Evolutionary conservation across 2,329 filamentous ascomycete genomes (phyloP).

Genomic region (Parasarocladium wereldwijsianum): DNA sequence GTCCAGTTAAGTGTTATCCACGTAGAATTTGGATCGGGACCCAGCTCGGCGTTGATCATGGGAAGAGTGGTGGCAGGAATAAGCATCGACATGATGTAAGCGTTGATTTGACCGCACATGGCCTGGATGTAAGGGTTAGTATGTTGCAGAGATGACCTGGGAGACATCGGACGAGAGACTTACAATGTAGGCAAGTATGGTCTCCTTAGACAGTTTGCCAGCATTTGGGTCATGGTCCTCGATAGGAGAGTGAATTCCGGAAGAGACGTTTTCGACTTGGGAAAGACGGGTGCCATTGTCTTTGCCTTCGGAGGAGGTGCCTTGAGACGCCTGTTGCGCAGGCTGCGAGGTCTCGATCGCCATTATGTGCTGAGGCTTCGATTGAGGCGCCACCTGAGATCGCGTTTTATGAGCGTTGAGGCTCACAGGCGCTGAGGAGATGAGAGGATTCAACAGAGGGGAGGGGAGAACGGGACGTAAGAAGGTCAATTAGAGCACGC

Average conservation of each 20-base stretch:
- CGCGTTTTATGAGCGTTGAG: no score
- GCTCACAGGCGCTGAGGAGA: no score
- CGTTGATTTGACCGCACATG: conserved; percentile 11
- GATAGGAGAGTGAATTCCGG: conserved; percentile 1
- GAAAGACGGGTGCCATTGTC: conserved; percentile 6
- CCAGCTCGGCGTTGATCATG: conserved; percentile 19
- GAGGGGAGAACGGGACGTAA: no score
- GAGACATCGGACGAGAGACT: not conserved
- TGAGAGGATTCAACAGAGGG: no score
- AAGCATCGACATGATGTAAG: conserved; percentile 20
- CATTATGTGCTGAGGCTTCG: no score
- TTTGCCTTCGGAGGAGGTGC: conserved; percentile 1
- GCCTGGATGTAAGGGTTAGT: conserved; percentile 2
- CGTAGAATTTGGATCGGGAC: conserved; percentile 17
- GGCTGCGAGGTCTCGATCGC: conserved; percentile 5
- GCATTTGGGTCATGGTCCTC: conserved; percentile 3
- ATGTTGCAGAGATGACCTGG: not conserved
- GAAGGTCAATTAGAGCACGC: no score
- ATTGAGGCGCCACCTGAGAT: no score
- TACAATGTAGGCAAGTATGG: conserved; percentile 9
- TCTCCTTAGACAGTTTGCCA: conserved; percentile 9
- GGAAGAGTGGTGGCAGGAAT: conserved; percentile 18
- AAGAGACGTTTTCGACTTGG: conserved; percentile 7
- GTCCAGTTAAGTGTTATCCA: conserved; percentile 20
- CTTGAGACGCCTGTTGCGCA: conserved; percentile 5